Evolutionary conservation across 805 yeast species (phyloP), one percentile per base, ranked within the genome.

Genomic region (Komagataella pastoris): DNA sequence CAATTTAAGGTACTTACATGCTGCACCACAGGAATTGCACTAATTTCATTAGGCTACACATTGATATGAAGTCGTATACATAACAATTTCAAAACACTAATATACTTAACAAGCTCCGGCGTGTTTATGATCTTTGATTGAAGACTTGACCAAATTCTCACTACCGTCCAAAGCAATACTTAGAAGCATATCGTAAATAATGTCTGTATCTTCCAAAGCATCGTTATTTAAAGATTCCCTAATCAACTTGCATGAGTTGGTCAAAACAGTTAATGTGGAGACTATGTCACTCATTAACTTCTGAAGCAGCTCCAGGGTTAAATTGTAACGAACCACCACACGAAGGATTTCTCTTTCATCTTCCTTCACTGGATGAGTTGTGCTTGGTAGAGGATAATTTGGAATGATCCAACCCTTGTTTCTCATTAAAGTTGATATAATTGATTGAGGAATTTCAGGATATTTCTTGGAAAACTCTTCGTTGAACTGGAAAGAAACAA

Each of bases 401-500:
- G 96, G 96, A 56, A 89, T 74, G 64, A 90, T 90, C 79, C 85
- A 89, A 12, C 95, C 95, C 59, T 81, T 80, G 63, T 76, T 79
- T 64, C 97, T 78, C 59, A 89, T 70, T 64, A 88, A 63, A 12
- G 81, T 72, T 0, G 96, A 83, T 24, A 89, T 65, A 53, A 86
- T 73, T 17, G 83, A 74, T 66, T 90, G 97, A 7, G 95, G 96
- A 52, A 89, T 77, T 65, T 81, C 88, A 3, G 96, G 93, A 64
- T 81, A 86, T 46, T 73, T 63, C 47, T 74, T 61, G 46, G 67
- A 63, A 63, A 89, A 78, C 44, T 72, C 71, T 50, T 79, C 70
- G 2, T 86, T 75, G 58, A 89, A 77, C 62, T 80, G 80, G 75
- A 88, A 89, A 0, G 97, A 85, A 47, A 88, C 96, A 40, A 89